phyloP scores from a whole-genome alignment of 257 asterid genomes.

The Capsicum baccatum region DNA sequence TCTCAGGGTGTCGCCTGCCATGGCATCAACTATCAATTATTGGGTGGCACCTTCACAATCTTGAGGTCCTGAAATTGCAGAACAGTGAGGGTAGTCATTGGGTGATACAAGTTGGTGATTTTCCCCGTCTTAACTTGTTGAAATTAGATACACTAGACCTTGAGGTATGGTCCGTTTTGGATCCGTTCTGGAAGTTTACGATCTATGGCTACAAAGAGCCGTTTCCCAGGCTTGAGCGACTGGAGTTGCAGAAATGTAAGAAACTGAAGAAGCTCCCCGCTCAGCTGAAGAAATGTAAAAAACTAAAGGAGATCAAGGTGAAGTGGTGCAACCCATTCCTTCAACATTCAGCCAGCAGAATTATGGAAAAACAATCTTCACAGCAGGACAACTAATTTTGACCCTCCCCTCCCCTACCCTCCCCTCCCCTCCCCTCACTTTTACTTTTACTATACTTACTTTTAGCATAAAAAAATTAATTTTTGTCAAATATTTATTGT shows the following conservation, averaged over 20 bases:
- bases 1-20: too few species aligned
- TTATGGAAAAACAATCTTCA: too few species aligned
- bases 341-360: background rate
- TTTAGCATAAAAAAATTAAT: too few species aligned
- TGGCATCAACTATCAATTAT: too few species aligned
- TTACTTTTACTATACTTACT: too few species aligned
- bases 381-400: too few species aligned
- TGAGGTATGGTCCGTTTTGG: conserved; percentile 24
- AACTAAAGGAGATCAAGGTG: conserved; percentile 13
- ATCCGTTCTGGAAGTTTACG: too few species aligned
- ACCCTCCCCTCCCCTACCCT: too few species aligned
- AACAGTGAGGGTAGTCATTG: background rate
- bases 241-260: conserved; percentile 26
- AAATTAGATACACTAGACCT: background rate
- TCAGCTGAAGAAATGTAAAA: background rate
- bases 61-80: conserved; percentile 25
- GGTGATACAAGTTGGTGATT: background rate
- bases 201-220: too few species aligned
- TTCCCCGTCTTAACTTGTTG: conserved; percentile 28
- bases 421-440: too few species aligned
- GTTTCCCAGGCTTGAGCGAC: conserved; percentile 31
- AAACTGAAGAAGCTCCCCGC: conserved; percentile 18
- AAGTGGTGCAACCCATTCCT: background rate
- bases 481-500: too few species aligned
- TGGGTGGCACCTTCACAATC: background rate